Evolutionary conservation across 2,329 filamentous ascomycete species (phyloP).

Genomic region (Aspergillus sp.): DNA sequence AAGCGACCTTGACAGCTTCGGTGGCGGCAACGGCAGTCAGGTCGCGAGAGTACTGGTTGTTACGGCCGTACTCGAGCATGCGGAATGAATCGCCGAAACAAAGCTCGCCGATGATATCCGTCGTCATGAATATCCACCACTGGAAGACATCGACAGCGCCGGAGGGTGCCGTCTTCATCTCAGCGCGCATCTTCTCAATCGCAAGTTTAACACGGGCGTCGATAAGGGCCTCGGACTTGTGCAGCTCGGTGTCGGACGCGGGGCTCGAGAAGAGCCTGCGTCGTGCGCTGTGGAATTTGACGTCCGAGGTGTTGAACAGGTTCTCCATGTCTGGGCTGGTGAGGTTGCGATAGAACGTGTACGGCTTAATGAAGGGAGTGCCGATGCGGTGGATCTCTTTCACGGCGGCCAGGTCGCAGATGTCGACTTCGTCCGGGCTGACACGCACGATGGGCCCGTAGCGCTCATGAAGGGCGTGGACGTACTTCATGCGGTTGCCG

Average conservation of each 20-base stretch:
- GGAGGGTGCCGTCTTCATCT: slow-evolving; percentile 33
- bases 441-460: slow-evolving; percentile 29
- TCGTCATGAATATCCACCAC: slow-evolving; percentile 56
- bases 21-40: slow-evolving; percentile 24
- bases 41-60: slow-evolving; percentile 45
- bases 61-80: slow-evolving; percentile 49
- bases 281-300: slow-evolving; percentile 30
- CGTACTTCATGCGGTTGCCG: slow-evolving; percentile 11
- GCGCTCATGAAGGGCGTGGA: slow-evolving; percentile 11
- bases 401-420: no score
- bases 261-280: slow-evolving; percentile 38
- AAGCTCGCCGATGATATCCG: slow-evolving; percentile 55
- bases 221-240: slow-evolving; percentile 33
- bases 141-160: slow-evolving; percentile 50
- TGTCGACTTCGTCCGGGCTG: slow-evolving; percentile 26
- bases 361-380: slow-evolving; percentile 32
- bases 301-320: slow-evolving; percentile 45
- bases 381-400: no score
- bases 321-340: slow-evolving; percentile 19
- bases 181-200: slow-evolving; percentile 46
- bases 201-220: slow-evolving; percentile 41
- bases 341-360: slow-evolving; percentile 29
- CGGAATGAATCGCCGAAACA: slow-evolving; percentile 57
- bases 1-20: not conserved
- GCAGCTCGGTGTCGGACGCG: slow-evolving; percentile 45